Evolutionary conservation across 331 rosid species (phyloP), one percentile per base, ranked within the genome.

Genomic region (Arachis monticola): DNA sequence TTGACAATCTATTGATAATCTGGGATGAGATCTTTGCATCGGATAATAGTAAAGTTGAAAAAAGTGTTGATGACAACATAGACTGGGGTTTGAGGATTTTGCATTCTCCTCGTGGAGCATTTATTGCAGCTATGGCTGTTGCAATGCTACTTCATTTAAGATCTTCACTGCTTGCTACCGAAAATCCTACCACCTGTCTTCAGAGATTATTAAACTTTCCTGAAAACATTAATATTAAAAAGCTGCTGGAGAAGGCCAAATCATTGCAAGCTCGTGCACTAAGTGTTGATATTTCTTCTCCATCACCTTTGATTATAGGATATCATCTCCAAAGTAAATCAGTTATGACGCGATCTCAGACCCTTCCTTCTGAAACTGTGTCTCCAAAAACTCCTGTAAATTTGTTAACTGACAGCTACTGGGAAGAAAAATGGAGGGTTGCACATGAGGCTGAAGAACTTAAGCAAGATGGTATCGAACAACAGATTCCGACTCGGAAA

Each of bases 351-450:
- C 85, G 86, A 86, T 67, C 89, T 78, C 83, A 68, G 48, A 80
- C 87, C 80, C 84, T 71, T 79, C 87, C 96, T 13, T 63, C 78
- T 7, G 97, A 83, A 74, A 83, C 91, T 0, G 57, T 73, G 62
- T 85, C 91, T 58, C 96, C 98, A 31, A 86, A 80, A 74, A 74
- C 91, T 57, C 92, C 93, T 53, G 73, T 92, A 75, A 83, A 65
- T 79, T 62, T 77, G 53, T 62, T 83, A 45, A 90, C 91, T 57
- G 98, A 92, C 74, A 92, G 97, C 78, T 95, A 95, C 76, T 95
- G 99, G 99, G 99, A 95, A 81, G 99, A 95, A 84, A 90, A 92
- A 82, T 95, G 99, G 99, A 92, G 98, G 86, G 93, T 86, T 72
- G 81, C 75, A 41, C 97, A 90, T 35, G 79, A 75, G 83, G 93